These are phyloP conservation scores for Pleurotus platypus DNA, from an alignment of 768 basidiomycete species.

Conservation along the genomic window DNA sequence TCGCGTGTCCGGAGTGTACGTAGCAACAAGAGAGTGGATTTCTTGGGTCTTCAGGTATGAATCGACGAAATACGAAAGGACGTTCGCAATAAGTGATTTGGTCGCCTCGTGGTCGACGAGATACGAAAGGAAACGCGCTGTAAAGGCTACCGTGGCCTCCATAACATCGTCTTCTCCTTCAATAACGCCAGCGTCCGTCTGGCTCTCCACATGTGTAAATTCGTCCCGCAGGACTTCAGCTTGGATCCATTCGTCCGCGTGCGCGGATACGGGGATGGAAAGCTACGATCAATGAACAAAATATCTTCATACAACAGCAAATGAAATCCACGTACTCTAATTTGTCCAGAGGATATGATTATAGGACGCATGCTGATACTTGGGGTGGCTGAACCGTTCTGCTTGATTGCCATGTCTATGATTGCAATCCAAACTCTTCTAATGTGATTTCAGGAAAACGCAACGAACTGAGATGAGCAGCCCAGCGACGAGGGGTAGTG, in stretches of 20 bases:
- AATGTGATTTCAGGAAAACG: not conserved
- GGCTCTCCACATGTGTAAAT: slow-evolving; percentile 65
- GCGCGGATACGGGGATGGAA: slow-evolving; percentile 84
- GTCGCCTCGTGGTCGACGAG: slow-evolving; percentile 61
- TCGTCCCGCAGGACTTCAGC: slow-evolving; percentile 91
- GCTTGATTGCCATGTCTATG: slow-evolving; percentile 6
- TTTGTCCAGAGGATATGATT: slow-evolving; percentile 41
- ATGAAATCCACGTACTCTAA: slow-evolving; percentile 41
- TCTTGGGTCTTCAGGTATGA: slow-evolving; percentile 71
- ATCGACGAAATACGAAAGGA: slow-evolving; percentile 74
- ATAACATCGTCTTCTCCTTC: slow-evolving; percentile 49
- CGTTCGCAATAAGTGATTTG: slow-evolving; percentile 66
- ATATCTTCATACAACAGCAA: not conserved
- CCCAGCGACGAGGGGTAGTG: not conserved
- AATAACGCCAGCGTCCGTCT: slow-evolving; percentile 53
- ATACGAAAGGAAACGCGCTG: slow-evolving; percentile 80
- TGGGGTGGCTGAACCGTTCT: slow-evolving; percentile 31
- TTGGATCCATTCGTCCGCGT: slow-evolving; percentile 81
- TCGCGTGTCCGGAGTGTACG: slow-evolving; percentile 73
- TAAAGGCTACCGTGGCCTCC: slow-evolving; percentile 73
- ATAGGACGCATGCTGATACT: slow-evolving; percentile 45
- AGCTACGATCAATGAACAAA: slow-evolving; percentile 40
- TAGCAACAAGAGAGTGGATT: slow-evolving; percentile 76
- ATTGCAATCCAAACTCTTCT: not conserved
- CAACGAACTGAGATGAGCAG: not conserved